A percentile compares a stretch with the other conserved stretches of the same genome.
Evolutionary conservation across 495 filamentous ascomycete species (phyloP).

Genomic region (Podospora didyma): DNA sequence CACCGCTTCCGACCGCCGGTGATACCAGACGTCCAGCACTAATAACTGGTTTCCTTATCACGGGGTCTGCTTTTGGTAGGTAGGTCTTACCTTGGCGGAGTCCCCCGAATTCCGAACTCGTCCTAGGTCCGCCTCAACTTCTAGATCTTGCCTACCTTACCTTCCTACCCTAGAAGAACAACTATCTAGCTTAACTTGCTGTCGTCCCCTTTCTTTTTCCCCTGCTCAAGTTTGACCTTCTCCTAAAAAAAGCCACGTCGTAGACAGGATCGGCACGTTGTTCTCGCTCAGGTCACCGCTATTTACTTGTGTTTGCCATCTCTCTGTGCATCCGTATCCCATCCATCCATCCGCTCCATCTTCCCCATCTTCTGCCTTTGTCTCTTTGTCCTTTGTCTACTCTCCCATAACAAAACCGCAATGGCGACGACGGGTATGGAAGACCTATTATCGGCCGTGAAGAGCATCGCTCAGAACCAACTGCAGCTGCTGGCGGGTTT

Average conservation of each 20-base stretch:
- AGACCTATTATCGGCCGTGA: conserved; percentile 51
- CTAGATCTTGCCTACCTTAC: too few species aligned
- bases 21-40: conserved; percentile 8
- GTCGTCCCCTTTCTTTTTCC: neutral
- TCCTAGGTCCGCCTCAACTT: neutral
- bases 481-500: conserved; percentile 56
- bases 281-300: neutral
- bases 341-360: neutral
- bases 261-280: neutral
- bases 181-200: neutral
- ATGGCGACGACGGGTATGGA: conserved; percentile 33
- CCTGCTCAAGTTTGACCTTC: neutral
- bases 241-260: neutral
- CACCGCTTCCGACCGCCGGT: conserved; percentile 16
- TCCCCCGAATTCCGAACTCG: neutral
- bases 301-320: neutral
- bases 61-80: neutral
- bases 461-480: conserved; percentile 54
- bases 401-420: conserved; percentile 3
- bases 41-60: conserved; percentile 1
- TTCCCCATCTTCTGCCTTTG: neutral
- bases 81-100: neutral
- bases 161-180: too few species aligned
- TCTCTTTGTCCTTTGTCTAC: neutral
- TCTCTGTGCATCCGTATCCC: neutral